phyloP scores from a whole-genome alignment of 768 basidiomycete species.

The Zangia roseola region DNA sequence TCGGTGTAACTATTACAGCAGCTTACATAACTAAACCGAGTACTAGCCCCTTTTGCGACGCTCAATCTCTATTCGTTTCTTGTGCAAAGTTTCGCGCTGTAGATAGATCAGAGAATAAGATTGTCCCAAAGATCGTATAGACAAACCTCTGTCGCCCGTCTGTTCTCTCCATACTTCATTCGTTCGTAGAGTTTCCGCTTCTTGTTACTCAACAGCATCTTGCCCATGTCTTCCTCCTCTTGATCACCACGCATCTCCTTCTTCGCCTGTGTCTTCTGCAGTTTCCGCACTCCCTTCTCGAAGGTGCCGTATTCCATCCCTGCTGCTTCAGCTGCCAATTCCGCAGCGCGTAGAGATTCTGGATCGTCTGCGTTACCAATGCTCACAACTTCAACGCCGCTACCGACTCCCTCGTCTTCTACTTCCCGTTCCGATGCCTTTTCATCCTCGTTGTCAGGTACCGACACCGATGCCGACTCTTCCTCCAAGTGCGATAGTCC shows the following conservation, averaged over 20 bases:
- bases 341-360: slow-evolving; percentile 76
- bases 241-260: slow-evolving; percentile 37
- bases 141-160: slow-evolving; percentile 76
- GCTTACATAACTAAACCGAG: slow-evolving; percentile 12
- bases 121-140: not conserved
- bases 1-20: not conserved
- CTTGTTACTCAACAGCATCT: slow-evolving; percentile 98
- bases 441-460: slow-evolving; percentile 29
- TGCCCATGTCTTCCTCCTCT: slow-evolving; percentile 83
- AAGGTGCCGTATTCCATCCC: slow-evolving; percentile 81
- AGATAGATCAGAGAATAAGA: slow-evolving; percentile 10
- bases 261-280: slow-evolving; percentile 40
- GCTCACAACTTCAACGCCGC: slow-evolving; percentile 26
- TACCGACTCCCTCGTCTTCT: slow-evolving; percentile 30
- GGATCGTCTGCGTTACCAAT: slow-evolving; percentile 49
- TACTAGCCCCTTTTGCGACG: slow-evolving; percentile 34
- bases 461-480: slow-evolving; percentile 29
- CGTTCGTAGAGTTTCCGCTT: slow-evolving; percentile 91
- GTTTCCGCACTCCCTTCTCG: slow-evolving; percentile 70
- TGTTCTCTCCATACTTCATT: slow-evolving; percentile 84
- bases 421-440: slow-evolving; percentile 18
- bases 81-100: slow-evolving; percentile 62
- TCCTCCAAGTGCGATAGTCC: slow-evolving; percentile 25
- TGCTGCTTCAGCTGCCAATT: slow-evolving; percentile 87
- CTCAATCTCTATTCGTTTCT: slow-evolving; percentile 53